Percentiles rank a stretch among this genome's conserved stretches.
Evolutionary conservation across 2,329 filamentous ascomycete genomes (phyloP).

Genomic region (Xylariaceae sp.): DNA sequence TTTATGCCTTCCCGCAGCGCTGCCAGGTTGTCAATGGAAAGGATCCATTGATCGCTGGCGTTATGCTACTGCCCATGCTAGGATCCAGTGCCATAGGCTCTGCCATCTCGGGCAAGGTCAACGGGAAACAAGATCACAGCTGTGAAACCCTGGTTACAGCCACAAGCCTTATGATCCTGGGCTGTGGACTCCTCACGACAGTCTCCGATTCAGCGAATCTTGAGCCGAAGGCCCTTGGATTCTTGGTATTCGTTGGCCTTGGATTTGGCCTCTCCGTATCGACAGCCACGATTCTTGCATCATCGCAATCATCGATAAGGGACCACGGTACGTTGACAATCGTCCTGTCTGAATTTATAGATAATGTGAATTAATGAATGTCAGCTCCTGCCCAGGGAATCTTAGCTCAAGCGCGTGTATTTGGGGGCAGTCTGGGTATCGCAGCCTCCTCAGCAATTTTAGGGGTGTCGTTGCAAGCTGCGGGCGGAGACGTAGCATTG

Average conservation of each 20-base stretch:
- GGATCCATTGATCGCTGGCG: slow-evolving; percentile 41
- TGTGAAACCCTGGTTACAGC: slow-evolving; percentile 41
- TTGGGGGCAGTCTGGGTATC: slow-evolving; percentile 52
- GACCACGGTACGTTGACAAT: slow-evolving; percentile 40
- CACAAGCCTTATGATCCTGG: slow-evolving; percentile 40
- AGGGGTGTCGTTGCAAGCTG: slow-evolving; percentile 30
- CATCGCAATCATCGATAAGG: slow-evolving; percentile 37
- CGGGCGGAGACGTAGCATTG: slow-evolving; percentile 29
- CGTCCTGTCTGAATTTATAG: too few relatives aligned
- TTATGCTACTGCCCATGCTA: slow-evolving; percentile 51
- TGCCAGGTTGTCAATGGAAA: slow-evolving; percentile 47
- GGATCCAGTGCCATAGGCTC: slow-evolving; percentile 44
- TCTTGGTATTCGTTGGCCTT: slow-evolving; percentile 46
- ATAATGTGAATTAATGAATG: too few relatives aligned
- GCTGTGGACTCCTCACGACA: slow-evolving; percentile 44
- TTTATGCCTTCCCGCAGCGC: slow-evolving; percentile 47
- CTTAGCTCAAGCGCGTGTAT: slow-evolving; percentile 45
- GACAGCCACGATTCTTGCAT: slow-evolving; percentile 43
- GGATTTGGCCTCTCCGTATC: slow-evolving; percentile 48
- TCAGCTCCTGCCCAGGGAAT: slow-evolving; percentile 49
- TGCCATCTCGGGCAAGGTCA: slow-evolving; percentile 39
- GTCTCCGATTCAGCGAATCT: slow-evolving; percentile 32
- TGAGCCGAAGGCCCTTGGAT: slow-evolving; percentile 44
- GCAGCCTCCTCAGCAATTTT: slow-evolving; percentile 47
- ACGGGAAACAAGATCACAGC: slow-evolving; percentile 37